phyloP scores from a whole-genome alignment of 495 filamentous ascomycete species.

The Aspergillus panamensis region DNA sequence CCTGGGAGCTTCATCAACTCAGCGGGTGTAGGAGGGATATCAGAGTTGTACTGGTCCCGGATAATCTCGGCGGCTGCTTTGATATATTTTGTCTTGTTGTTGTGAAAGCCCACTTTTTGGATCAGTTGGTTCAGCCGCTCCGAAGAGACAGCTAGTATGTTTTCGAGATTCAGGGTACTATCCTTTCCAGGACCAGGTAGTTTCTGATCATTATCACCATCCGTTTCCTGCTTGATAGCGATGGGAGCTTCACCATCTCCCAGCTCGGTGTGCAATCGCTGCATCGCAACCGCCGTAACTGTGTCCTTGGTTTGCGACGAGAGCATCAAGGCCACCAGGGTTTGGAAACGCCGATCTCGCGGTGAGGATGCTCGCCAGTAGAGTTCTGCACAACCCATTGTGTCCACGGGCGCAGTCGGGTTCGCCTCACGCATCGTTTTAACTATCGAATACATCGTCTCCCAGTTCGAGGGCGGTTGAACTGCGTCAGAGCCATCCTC shows the following conservation, averaged over 20 bases:
- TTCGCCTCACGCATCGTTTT: conserved; percentile 71
- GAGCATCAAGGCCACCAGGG: conserved; percentile 91
- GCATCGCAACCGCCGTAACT: conserved; percentile 82
- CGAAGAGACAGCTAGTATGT: conserved; percentile 71
- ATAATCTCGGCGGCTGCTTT: conserved; percentile 73
- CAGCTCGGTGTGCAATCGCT: conserved; percentile 69
- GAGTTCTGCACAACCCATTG: conserved; percentile 91
- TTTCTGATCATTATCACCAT: conserved; percentile 11
- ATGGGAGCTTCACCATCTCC: conserved; percentile 34
- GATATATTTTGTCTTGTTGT: conserved; percentile 91
- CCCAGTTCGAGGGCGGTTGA: conserved; percentile 77
- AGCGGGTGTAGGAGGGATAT: conserved; percentile 80
- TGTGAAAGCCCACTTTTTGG: conserved; percentile 85
- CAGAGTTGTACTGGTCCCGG: conserved; percentile 60
- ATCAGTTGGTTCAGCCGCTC: conserved; percentile 75
- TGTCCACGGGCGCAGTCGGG: conserved; percentile 87
- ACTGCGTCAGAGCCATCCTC: conserved; percentile 52
- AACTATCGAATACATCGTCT: conserved; percentile 72
- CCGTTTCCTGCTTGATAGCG: conserved; percentile 19
- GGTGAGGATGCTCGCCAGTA: conserved; percentile 40
- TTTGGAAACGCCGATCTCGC: conserved; percentile 79
- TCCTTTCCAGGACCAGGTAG: conserved; percentile 40
- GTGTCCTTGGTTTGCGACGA: conserved; percentile 96
- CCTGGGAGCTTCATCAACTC: conserved; percentile 80
- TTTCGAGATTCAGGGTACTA: conserved; percentile 66